Evolutionary conservation across 306 rosid species (phyloP).

Genomic region (Betula pendula): DNA sequence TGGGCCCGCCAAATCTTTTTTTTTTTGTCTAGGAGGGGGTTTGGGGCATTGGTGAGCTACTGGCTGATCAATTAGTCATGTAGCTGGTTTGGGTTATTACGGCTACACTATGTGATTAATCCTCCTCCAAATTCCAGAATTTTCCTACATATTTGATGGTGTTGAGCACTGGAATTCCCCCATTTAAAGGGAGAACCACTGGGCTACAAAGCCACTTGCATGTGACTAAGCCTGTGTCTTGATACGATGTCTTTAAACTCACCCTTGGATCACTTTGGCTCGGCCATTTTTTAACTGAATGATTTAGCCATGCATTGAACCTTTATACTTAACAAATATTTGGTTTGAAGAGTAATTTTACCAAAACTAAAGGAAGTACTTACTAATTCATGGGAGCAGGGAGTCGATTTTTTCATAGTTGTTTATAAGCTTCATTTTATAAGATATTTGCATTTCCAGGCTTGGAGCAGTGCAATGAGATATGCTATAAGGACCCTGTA

Average conservation of each 20-base stretch:
- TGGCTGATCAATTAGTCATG: too few species aligned
- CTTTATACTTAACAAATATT: background rate
- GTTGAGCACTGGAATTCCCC: background rate
- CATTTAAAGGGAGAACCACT: background rate
- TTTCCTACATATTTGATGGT: background rate
- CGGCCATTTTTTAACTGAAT: background rate
- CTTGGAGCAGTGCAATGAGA: slow-evolving; percentile 71
- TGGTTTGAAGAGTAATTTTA: background rate
- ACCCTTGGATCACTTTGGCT: slow-evolving; percentile 5
- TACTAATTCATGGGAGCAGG: background rate
- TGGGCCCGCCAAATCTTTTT: background rate
- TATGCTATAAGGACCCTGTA: slow-evolving; percentile 96
- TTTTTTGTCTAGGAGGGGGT: too few species aligned
- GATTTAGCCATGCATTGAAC: background rate
- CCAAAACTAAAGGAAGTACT: background rate
- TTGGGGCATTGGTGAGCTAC: too few species aligned
- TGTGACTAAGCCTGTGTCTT: background rate
- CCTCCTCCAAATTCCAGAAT: background rate
- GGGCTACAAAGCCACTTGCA: background rate
- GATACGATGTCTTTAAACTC: background rate
- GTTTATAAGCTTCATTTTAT: slow-evolving; percentile 9
- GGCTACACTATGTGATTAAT: background rate
- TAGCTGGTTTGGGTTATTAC: background rate
- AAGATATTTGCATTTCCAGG: slow-evolving; percentile 39
- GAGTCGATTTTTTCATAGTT: background rate